Base-by-base conservation (phyloP, 345 rosid species). In the Aegle marmelos region DNA sequence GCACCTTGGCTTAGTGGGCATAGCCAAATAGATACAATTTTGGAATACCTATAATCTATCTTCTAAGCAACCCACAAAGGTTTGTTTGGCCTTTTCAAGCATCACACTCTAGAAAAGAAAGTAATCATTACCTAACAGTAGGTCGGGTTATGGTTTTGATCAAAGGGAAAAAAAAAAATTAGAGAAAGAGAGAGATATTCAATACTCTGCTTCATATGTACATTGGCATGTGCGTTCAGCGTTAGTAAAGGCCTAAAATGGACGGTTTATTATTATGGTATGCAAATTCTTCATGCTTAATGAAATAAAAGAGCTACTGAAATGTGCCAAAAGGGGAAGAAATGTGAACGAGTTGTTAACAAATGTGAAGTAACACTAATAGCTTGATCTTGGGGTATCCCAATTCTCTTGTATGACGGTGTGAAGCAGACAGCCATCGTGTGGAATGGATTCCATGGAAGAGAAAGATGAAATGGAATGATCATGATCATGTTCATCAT, bases 321-420 rank as follows among this genome's bases (percentile, higher is more conserved):
- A 21, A 2, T 27, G 36, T 69, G 36, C 27, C 22, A 48, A 36
- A 71, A 10, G 45, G 31, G 24, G 10, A 72, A 11, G 16, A 11
- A 45, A 53, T 53, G 57, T 53, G n/a, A 53, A 28, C 7, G 28
- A 60, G 30, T 68, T 58, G 53, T 64, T 17, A 57, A 45, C 2
- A 34, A 31, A 67, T 63, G 4, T 50, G 50, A 22, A 48, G 30
- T 6, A 28, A 30, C 14, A 14, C 80, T 72, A 89, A 70, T 81
- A 79, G 80, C 81, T 82, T 36, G 92, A 87, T 27, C 82, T 85
- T 1, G 94, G 90, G 57, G 88, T 81, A n/a, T 91, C 92, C 90
- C 89, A 85, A 30, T 85, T 80, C 73, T 89, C 90, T 5, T 90
- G 87, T 34, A 91, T 91, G 33, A 81, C 82, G 4, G 86, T 80